These are phyloP conservation scores for Plenodomus tracheiphilus DNA, from an alignment of 2,329 filamentous ascomycete species.

Conservation along the genomic window DNA sequence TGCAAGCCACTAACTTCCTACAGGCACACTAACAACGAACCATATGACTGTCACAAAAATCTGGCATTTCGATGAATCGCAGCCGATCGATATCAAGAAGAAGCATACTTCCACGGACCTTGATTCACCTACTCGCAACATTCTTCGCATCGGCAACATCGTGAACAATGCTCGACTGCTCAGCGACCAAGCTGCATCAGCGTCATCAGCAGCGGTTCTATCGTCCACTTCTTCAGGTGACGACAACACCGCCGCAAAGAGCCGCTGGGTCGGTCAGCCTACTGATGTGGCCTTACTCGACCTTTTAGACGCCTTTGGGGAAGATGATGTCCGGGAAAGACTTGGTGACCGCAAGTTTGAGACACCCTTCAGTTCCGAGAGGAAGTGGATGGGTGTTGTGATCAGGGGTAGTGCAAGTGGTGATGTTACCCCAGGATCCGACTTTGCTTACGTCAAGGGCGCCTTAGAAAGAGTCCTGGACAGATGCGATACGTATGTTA, in stretches of 20 bases:
- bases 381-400: conserved; percentile 99
- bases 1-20: conserved; percentile 2
- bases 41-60: conserved; percentile 98
- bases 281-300: conserved; percentile 98
- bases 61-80: conserved; percentile 81
- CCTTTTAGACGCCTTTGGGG: conserved; percentile 84
- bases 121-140: conserved; percentile 74
- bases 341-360: conserved; percentile 82
- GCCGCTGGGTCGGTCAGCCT: conserved; percentile 93
- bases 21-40: conserved; percentile 90
- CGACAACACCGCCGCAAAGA: conserved; percentile 67
- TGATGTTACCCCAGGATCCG: conserved; percentile 61
- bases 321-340: conserved; percentile 86
- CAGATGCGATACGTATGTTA: conserved; percentile 88
- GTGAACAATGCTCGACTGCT: conserved; percentile 91
- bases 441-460: conserved; percentile 94
- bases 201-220: conserved; percentile 76
- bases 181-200: conserved; percentile 69
- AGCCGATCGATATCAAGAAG: conserved; percentile 60
- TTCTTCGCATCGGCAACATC: conserved; percentile 91
- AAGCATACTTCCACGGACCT: conserved; percentile 60
- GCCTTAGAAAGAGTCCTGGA: conserved; percentile 84
- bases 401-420: conserved; percentile 60
- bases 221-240: conserved; percentile 73
- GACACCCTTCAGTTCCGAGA: conserved; percentile 93